Evolutionary conservation across 169 alveolate species (phyloP), one percentile per base, ranked within the genome.

Genomic region (Cryptosporidium parvum): DNA sequence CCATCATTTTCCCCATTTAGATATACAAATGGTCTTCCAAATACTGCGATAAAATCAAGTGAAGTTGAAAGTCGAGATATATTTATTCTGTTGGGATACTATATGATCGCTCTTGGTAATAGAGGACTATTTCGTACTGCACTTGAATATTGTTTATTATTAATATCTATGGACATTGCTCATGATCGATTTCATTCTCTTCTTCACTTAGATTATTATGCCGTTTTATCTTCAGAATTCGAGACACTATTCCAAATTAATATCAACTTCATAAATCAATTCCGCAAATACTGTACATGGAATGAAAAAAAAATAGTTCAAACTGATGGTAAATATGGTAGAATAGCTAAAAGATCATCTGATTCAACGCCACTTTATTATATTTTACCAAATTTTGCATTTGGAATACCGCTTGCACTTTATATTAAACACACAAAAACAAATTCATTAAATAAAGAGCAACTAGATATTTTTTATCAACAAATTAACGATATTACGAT

Each of bases 61-160:
- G 89, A 80, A 2, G 33, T 65, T 10, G 89, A 80, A 65, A 80
- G 89, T 39, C 62, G 75, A 80, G 89, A 80, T 33, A 80, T 80
- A 45, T 80, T 44, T 45, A 31, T 80, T 23, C 1, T 67, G 14
- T 10, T 80, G 23, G 89, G 89, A 16, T 39, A 39, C 70, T 80
- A 80, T 48, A 80, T 80, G 89, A 61, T 26, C 2, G 23, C 26
- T 37, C 89, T 80, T 62, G 89, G 89, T 1, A 59, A 42, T 62
- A 80, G 89, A 65, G 89, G 89, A 4, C 48, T 80, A 9, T 80
- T 80, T 33, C 62, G 89, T 12, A 80, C 89, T 5, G 89, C 89
- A 12, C 68, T 80, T 62, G 69, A 80, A 62, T 80, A 80, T 42
- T 59, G 80, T 62, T 45, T 80, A 12, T 42, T 80, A 10, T 48